Conservation (phyloP, 805 yeast genomes). For the Candida tammaniensis region DNA sequence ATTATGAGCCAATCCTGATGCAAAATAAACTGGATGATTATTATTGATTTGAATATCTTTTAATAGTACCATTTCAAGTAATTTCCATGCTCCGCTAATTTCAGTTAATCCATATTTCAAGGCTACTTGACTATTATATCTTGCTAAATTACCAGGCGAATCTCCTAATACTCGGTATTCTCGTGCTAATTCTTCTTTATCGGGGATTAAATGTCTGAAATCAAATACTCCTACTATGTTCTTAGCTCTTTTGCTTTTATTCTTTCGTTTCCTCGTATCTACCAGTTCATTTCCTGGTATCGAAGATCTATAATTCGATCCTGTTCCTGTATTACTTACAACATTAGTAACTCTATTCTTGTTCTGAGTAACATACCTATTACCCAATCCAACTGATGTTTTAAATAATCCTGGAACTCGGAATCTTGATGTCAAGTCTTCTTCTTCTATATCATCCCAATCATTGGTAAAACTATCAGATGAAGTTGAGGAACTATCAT, state of each 20-base stretch:
- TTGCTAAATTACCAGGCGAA: conserved; percentile 61
- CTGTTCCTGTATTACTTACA: conserved; percentile 19
- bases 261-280: conserved; percentile 14
- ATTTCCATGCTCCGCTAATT: conserved; percentile 73
- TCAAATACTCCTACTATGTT: conserved; percentile 66
- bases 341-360: conserved; percentile 22
- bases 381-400: conserved; percentile 39
- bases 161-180: conserved; percentile 66
- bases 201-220: conserved; percentile 69
- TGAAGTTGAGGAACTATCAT: conserved; percentile 23
- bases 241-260: conserved; percentile 25
- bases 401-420: conserved; percentile 52
- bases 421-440: conserved; percentile 47
- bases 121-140: conserved; percentile 72
- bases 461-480: conserved; percentile 66
- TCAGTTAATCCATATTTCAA: conserved; percentile 56
- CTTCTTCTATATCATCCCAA: conserved; percentile 62
- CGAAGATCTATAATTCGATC: conserved; percentile 34
- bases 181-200: conserved; percentile 65
- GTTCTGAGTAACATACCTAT: conserved; percentile 22
- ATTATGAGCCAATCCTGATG: conserved; percentile 6
- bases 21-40: conserved; percentile 12
- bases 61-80: conserved; percentile 46
- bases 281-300: conserved; percentile 29
- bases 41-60: conserved; percentile 36